Percentiles rank a stretch among this genome's conserved stretches.
phyloP scores from a whole-genome alignment of 768 basidiomycete genomes.

The Chalciporus pseudorubinellus region DNA sequence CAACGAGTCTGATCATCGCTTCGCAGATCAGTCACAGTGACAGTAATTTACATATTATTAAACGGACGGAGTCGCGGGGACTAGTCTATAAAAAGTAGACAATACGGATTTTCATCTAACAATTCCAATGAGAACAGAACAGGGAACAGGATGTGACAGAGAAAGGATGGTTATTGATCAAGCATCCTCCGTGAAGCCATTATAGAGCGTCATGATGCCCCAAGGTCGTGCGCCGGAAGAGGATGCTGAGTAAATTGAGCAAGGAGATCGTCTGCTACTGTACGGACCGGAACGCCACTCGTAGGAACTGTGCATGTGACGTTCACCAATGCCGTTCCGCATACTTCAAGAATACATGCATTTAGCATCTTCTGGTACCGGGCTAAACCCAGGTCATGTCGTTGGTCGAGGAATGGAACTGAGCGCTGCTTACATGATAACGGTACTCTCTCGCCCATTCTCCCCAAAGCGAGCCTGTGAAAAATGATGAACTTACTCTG shows the following conservation, averaged over 20 bases:
- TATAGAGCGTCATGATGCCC: conserved; percentile 2
- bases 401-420: background rate
- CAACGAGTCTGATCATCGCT: conserved; percentile 7
- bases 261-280: conserved; percentile 11
- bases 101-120: background rate
- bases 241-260: conserved; percentile 8
- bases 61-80: background rate
- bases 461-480: conserved; percentile 53
- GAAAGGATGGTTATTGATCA: background rate
- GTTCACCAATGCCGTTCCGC: background rate
- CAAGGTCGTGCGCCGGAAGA: conserved; percentile 7
- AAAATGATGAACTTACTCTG: background rate
- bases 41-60: too few species aligned
- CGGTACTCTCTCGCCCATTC: conserved; percentile 66
- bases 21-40: too few species aligned
- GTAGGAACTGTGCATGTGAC: conserved; percentile 4
- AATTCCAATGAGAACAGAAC: background rate
- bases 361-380: conserved; percentile 26
- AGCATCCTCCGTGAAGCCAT: background rate
- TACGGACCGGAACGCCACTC: conserved; percentile 6
- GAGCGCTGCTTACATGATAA: conserved; percentile 45
- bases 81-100: too few species aligned
- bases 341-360: conserved; percentile 11
- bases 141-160: too few species aligned
- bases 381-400: conserved; percentile 6